Evolutionary conservation across 192 early-diverging fungal species (phyloP).

Genomic region (Gryganskiella cystojenkinii): DNA sequence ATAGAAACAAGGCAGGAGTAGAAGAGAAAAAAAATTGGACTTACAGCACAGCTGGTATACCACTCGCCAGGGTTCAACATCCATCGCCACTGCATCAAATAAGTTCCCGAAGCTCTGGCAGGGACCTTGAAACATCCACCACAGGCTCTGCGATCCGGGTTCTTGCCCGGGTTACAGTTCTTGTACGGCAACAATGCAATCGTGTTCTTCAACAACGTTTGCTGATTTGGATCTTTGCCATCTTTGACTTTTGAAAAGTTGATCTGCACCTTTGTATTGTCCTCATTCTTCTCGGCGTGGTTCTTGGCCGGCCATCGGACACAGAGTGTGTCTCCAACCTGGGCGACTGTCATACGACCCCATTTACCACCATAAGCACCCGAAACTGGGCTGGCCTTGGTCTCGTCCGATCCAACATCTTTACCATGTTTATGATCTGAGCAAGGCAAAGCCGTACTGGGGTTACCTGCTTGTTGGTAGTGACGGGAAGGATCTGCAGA

Average conservation of each 20-base stretch:
- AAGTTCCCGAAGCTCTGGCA: constrained; percentile 23
- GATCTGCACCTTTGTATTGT: constrained; percentile 39
- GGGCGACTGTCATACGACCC: constrained; percentile 22
- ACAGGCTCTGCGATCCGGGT: constrained; percentile 18
- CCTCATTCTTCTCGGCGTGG: constrained; percentile 46
- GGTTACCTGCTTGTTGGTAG: constrained; percentile 44
- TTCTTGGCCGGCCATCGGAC: constrained; percentile 53
- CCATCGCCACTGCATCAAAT: constrained; percentile 51
- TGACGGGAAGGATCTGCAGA: constrained; percentile 32
- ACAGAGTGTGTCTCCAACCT: constrained; percentile 32
- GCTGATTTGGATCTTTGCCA: constrained; percentile 10
- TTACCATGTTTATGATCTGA: constrained; percentile 27
- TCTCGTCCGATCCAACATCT: constrained; percentile 39
- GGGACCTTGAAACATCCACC: constrained; percentile 52
- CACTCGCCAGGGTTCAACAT: constrained; percentile 50
- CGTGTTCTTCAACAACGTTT: constrained; percentile 26
- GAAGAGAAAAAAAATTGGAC: constrained; percentile 1
- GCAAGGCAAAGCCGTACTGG: constrained; percentile 35
- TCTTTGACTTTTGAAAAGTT: constrained; percentile 33
- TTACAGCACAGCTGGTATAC: constrained; percentile 53
- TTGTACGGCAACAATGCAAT: constrained; percentile 38
- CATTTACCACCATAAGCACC: constrained; percentile 33
- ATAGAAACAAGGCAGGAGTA: background rate
- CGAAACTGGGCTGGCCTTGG: constrained; percentile 1
- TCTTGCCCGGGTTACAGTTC: constrained; percentile 14